phyloP scores from a whole-genome alignment of 2,329 filamentous ascomycete genomes.

The Emericellopsis cladophorae region DNA sequence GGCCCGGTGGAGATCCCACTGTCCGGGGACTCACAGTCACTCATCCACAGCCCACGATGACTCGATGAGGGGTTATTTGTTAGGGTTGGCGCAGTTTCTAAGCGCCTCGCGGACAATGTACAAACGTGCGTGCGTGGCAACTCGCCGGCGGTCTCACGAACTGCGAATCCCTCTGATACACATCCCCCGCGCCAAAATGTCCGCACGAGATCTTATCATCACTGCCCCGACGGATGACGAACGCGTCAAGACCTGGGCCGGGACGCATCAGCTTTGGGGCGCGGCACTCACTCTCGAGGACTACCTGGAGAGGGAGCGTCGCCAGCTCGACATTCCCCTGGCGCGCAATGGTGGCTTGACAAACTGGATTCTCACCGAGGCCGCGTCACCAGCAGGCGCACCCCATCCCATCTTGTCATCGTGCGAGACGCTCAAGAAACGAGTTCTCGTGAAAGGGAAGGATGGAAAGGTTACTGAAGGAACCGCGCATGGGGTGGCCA shows the following conservation, averaged over 20 bases:
- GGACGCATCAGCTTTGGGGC: constrained; percentile 47
- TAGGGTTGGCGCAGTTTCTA: too few species aligned
- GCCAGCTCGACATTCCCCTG: constrained; percentile 44
- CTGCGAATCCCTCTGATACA: too few species aligned
- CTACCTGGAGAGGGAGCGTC: constrained; percentile 48
- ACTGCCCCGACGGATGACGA: constrained; percentile 41
- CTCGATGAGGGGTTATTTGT: too few species aligned
- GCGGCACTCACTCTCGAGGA: constrained; percentile 36
- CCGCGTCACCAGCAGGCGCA: constrained; percentile 7
- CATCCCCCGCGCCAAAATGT: too few species aligned
- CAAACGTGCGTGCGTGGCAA: too few species aligned
- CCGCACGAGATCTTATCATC: background rate
- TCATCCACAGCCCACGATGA: too few species aligned
- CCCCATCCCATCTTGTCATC: constrained; percentile 44
- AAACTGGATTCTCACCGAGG: constrained; percentile 51
- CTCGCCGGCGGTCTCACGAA: too few species aligned
- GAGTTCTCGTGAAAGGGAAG: constrained; percentile 30
- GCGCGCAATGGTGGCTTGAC: constrained; percentile 44
- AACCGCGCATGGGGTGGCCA: constrained; percentile 61
- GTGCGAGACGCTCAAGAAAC: constrained; percentile 52
- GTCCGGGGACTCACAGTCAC: too few species aligned
- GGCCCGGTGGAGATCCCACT: too few species aligned
- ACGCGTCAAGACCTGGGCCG: constrained; percentile 37
- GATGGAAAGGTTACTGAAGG: constrained; percentile 32
- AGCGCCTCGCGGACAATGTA: too few species aligned